Conservation (phyloP, 805 yeast genomes). For the Spencermartinsiella europaea region DNA sequence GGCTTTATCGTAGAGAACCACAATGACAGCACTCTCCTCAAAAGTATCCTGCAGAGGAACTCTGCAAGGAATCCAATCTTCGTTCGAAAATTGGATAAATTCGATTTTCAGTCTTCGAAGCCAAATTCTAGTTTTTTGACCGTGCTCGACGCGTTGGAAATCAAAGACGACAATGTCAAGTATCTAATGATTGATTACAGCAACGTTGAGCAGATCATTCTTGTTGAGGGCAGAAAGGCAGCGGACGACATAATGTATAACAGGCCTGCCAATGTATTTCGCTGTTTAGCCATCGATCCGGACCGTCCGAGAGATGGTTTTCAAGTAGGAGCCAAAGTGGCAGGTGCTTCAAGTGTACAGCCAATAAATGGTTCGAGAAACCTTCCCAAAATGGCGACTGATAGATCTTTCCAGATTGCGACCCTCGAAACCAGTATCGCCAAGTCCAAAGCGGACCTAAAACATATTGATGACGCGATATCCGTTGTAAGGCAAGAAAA, state of each 20-base stretch:
- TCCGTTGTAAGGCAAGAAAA: neutral
- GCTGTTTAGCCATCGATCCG: slow-evolving; percentile 9
- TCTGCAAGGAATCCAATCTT: slow-evolving; percentile 35
- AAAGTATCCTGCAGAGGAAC: slow-evolving; percentile 14
- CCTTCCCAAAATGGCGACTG: slow-evolving; percentile 20
- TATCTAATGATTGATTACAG: slow-evolving; percentile 58
- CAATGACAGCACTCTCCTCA: slow-evolving; percentile 45
- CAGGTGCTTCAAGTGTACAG: slow-evolving; percentile 46
- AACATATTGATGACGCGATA: slow-evolving; percentile 9
- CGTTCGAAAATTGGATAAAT: slow-evolving; percentile 51
- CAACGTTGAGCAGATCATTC: slow-evolving; percentile 50
- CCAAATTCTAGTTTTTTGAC: slow-evolving; percentile 43
- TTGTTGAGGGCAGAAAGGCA: slow-evolving; percentile 46
- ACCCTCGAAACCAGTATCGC: neutral
- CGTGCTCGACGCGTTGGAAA: slow-evolving; percentile 55
- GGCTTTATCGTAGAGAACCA: slow-evolving; percentile 64
- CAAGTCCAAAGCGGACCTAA: neutral
- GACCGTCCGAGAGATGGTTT: slow-evolving; percentile 11
- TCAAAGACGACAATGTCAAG: slow-evolving; percentile 49
- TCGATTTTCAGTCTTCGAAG: slow-evolving; percentile 44
- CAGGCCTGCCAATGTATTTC: slow-evolving; percentile 37
- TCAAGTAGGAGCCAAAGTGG: slow-evolving; percentile 25
- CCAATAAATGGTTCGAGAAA: slow-evolving; percentile 39
- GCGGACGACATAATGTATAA: slow-evolving; percentile 44
- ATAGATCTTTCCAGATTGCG: slow-evolving; percentile 21